Percentiles rank a stretch among this genome's conserved stretches.
Evolutionary conservation across 768 basidiomycete genomes (phyloP).

Genomic region (Suillus lakei): DNA sequence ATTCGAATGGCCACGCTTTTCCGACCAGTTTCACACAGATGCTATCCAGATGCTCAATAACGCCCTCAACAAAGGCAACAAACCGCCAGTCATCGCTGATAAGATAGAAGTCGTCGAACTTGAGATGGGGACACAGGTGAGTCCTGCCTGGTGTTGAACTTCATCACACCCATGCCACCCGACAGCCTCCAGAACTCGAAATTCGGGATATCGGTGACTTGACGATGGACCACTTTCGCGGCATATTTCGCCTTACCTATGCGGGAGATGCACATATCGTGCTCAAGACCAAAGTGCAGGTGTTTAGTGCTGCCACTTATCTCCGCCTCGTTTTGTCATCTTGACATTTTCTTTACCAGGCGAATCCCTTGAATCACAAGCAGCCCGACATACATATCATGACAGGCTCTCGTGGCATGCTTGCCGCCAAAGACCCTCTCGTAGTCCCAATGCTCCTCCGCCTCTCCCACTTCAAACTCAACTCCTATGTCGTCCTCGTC

Average conservation of each 20-base stretch:
- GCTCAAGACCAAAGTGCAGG: slow-evolving; percentile 92
- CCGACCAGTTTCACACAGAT: slow-evolving; percentile 94
- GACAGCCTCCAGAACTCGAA: slow-evolving; percentile 93
- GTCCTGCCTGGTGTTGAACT: slow-evolving; percentile 18
- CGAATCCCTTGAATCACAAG: slow-evolving; percentile 94
- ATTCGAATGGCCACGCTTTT: slow-evolving; percentile 97
- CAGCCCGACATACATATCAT: slow-evolving; percentile 89
- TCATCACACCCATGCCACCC: slow-evolving; percentile 5
- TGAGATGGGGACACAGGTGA: slow-evolving; percentile 97
- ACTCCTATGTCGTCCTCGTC: slow-evolving; percentile 96
- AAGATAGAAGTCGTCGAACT: slow-evolving; percentile 97
- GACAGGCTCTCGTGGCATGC: slow-evolving; percentile 82
- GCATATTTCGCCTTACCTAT: slow-evolving; percentile 95
- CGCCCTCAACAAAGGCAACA: slow-evolving; percentile 96
- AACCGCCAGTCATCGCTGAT: slow-evolving; percentile 97
- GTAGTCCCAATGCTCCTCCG: slow-evolving; percentile 98
- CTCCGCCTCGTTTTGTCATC: slow-evolving; percentile 1
- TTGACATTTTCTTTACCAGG: slow-evolving; percentile 49
- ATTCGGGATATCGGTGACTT: slow-evolving; percentile 98
- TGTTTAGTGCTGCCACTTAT: slow-evolving; percentile 36
- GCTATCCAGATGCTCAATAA: slow-evolving; percentile 96
- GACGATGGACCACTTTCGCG: slow-evolving; percentile 93
- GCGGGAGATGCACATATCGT: slow-evolving; percentile 90
- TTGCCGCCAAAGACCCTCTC: slow-evolving; percentile 93
- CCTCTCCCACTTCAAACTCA: slow-evolving; percentile 92